These are phyloP conservation scores for Geotrichum carabidarum DNA, from an alignment of 1,139 yeast genomes.

Conservation along the genomic window DNA sequence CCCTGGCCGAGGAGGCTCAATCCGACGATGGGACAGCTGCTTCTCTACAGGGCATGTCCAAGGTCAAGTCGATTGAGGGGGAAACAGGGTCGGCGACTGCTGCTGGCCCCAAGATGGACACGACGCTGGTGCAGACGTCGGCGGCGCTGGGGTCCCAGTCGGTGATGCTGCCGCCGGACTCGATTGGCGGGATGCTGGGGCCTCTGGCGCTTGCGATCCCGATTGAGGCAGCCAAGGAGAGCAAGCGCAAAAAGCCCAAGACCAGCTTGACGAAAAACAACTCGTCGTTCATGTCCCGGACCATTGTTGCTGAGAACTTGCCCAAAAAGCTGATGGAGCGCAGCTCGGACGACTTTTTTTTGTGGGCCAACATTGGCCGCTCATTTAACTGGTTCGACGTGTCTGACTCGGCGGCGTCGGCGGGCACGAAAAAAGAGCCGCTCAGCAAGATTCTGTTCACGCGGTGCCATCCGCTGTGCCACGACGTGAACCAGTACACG, in stretches of 20 bases:
- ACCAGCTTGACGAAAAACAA: constrained; percentile 38
- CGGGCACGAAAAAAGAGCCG: constrained; percentile 34
- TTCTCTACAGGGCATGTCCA: no score
- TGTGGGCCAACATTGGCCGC: constrained; percentile 38
- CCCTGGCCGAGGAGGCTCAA: no score
- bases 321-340: constrained; percentile 34
- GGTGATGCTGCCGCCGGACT: constrained; percentile 3
- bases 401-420: constrained; percentile 17
- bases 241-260: constrained; percentile 32
- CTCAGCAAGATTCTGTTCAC: constrained; percentile 39
- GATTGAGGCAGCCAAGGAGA: constrained; percentile 4
- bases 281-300: constrained; percentile 39
- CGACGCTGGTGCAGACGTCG: no score
- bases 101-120: no score
- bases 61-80: no score
- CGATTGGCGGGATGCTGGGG: constrained; percentile 9
- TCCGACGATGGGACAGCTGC: no score
- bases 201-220: constrained; percentile 1
- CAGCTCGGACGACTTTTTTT: constrained; percentile 25
- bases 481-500: constrained; percentile 37
- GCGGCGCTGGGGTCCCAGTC: no score
- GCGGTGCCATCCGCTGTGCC: constrained; percentile 41
- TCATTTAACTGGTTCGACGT: constrained; percentile 38
- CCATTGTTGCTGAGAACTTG: constrained; percentile 37
- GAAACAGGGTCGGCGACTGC: no score